Base-by-base conservation (phyloP, 2,329 filamentous ascomycete genomes). In the Ophiostoma sp. region DNA sequence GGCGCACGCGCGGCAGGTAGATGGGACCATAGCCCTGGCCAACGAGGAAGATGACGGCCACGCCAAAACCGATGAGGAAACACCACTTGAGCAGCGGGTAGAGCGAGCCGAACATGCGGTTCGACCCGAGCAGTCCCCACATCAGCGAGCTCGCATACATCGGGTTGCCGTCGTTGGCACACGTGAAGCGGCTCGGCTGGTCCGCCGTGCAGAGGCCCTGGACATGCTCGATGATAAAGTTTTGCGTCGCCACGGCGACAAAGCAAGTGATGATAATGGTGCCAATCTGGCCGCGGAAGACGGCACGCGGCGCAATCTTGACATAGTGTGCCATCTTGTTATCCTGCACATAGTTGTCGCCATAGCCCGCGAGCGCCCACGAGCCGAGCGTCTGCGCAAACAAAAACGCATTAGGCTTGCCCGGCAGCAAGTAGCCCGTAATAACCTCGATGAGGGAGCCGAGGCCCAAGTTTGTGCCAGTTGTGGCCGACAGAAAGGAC, bases 271-370 rank as follows among this genome's bases (percentile, higher is more conserved):
- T 87, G 55, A 88, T 73, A 0, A 85, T 85, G 0, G 86, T 86
- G n/a, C 84, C 75, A n/a, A 87, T 77, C 77, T 89, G 86, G 1
- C 83, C 84, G 52, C 79, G 82, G 74, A 89, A 89, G 76, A 87
- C 85, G 69, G 82, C 81, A n/a, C 86, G 81, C 16, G 87, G 87
- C 0, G 88, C 87, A 11, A 87, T 85, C 76, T 87, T 87, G 87
- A 91, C 90, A 79, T 91, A 91, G 74, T 91, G 89, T 3, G 86
- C 88, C 62, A 89, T 85, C 74, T 90, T 90, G 71, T 90, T 80
- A 73, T 90, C 88, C 7, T 84, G 81, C 9, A 87, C 85, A 74
- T 83, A 87, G 44, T 85, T 85, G 73, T 85, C 58, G 58, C 58
- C 58, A 9, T 62, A 80, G 4, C 79, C 79, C 0, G 79, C 80